These are phyloP conservation scores for Phytophthora nicotianae DNA, from an alignment of 352 stramenopile genomes.

Conservation along the genomic window DNA sequence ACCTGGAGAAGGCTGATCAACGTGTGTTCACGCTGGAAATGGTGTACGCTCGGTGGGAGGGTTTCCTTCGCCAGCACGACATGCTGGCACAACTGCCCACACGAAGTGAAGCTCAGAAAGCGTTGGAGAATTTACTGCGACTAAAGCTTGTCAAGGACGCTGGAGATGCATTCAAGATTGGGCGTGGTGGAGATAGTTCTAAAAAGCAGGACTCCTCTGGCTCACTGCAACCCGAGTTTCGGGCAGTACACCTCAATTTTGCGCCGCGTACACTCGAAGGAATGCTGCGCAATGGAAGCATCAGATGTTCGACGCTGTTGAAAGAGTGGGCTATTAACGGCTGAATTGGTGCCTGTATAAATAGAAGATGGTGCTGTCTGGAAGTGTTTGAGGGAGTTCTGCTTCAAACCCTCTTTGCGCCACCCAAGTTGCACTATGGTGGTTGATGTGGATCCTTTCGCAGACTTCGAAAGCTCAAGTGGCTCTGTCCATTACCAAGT, in stretches of 20 bases:
- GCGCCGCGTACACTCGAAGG: slow-evolving; percentile 69
- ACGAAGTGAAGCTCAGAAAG: slow-evolving; percentile 71
- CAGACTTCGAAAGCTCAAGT: neutral
- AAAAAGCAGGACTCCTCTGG: slow-evolving; percentile 34
- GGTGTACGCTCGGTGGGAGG: slow-evolving; percentile 80
- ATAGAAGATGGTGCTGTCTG: slow-evolving; percentile 10
- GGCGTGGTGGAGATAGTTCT: slow-evolving; percentile 30
- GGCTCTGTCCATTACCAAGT: slow-evolving; percentile 40
- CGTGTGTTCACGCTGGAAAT: slow-evolving; percentile 83
- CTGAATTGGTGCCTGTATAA: slow-evolving; percentile 16
- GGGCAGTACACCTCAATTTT: slow-evolving; percentile 75
- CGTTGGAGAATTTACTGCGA: slow-evolving; percentile 72
- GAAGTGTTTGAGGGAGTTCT: neutral
- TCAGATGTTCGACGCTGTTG: slow-evolving; percentile 76
- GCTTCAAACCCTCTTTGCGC: neutral
- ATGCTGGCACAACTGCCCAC: slow-evolving; percentile 66
- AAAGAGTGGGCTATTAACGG: slow-evolving; percentile 78
- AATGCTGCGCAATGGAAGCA: slow-evolving; percentile 76
- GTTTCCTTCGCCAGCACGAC: slow-evolving; percentile 82
- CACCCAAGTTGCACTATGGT: slow-evolving; percentile 11
- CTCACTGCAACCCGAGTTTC: slow-evolving; percentile 76
- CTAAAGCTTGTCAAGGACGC: slow-evolving; percentile 79
- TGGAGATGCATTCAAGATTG: slow-evolving; percentile 75
- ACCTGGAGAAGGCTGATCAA: slow-evolving; percentile 70
- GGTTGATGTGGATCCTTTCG: slow-evolving; percentile 4